Base-by-base conservation (phyloP, 805 yeast genomes). In the Yamadazyma akitaensis region DNA sequence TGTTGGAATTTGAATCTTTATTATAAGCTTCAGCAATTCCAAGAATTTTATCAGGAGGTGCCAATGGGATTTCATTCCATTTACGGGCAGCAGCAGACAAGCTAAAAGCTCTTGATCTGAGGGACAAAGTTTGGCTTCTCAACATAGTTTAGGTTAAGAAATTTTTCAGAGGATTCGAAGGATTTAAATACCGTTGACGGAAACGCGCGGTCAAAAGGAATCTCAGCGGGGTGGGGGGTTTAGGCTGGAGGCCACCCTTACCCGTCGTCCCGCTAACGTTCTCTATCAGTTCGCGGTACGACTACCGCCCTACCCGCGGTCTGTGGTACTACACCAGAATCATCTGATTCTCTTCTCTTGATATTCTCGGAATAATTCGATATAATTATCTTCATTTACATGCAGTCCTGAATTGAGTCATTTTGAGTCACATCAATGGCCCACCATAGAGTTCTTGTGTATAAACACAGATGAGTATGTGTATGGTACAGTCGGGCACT, bases 11-110 rank as follows among this genome's bases (percentile, higher is more conserved):
- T 18, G 72, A 34, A 65, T 91, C 97, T 49, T 73, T 73, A 61
- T 77, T 78, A 76, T 73, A 92, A 31, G 85, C 81, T 59, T 84
- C 90, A 38, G 88, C 79, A 56, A 89, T 77, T 32, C 96, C 89
- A 53, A 85, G 67, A 60, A 90, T 89, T 57, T 90, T 88, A 67
- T 90, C 97, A 14, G 96, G 89, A 40, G 96, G 94, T 47, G 76
- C 76, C 60, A 71, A 67, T 37, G 76, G 76, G 53, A 72, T 68
- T 26, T 69, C 71, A 49, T 61, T 66, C 65, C 65, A 62, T 47
- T 55, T 52, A 18, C 36, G 38, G 21, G 48, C 42, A 28, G 37
- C 44, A 31, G 47, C 40, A 14, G 44, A 28, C 4, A 41, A 31
- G 18, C 51, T 42, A 26, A 55, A 55, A 25, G 49, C 37, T 53